These are phyloP conservation scores for Aspergillus fructus DNA, from an alignment of 2,329 filamentous ascomycete species.

Conservation along the genomic window DNA sequence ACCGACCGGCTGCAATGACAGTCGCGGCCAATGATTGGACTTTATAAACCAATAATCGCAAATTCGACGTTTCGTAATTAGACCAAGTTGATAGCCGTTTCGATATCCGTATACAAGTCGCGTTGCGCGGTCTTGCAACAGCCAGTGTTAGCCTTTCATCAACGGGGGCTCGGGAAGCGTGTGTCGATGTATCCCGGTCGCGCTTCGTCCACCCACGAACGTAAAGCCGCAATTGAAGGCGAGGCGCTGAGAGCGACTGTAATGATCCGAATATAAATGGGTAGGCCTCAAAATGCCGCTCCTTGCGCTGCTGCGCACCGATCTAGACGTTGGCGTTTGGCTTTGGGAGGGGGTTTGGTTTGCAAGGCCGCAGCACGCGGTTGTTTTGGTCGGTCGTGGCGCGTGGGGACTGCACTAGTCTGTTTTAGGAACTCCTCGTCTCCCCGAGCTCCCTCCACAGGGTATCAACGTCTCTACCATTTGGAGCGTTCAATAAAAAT, in stretches of 20 bases:
- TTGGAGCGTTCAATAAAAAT: background rate
- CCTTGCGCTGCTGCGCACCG: slow-evolving; percentile 20
- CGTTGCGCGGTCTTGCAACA: background rate
- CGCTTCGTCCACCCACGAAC: slow-evolving; percentile 11
- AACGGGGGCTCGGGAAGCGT: background rate
- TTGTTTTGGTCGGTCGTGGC: slow-evolving; percentile 43
- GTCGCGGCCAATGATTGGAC: background rate
- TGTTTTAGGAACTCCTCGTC: slow-evolving; percentile 24
- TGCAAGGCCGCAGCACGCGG: slow-evolving; percentile 32
- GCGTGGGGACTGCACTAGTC: slow-evolving; percentile 38
- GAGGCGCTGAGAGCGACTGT: background rate
- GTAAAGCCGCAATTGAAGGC: slow-evolving; percentile 14
- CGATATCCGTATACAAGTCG: background rate
- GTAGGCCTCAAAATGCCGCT: slow-evolving; percentile 11
- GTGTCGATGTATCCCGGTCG: slow-evolving; percentile 7
- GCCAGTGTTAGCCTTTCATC: background rate
- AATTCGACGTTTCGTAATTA: background rate
- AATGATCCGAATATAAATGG: background rate
- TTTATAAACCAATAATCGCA: background rate
- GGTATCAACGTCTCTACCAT: background rate
- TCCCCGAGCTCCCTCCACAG: background rate
- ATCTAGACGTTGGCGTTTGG: slow-evolving; percentile 14
- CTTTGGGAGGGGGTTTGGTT: slow-evolving; percentile 19
- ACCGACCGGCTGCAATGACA: background rate
- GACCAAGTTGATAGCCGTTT: background rate